These are phyloP conservation scores for Capsicum pubescens DNA, from an alignment of 257 asterid species.

Conservation along the genomic window DNA sequence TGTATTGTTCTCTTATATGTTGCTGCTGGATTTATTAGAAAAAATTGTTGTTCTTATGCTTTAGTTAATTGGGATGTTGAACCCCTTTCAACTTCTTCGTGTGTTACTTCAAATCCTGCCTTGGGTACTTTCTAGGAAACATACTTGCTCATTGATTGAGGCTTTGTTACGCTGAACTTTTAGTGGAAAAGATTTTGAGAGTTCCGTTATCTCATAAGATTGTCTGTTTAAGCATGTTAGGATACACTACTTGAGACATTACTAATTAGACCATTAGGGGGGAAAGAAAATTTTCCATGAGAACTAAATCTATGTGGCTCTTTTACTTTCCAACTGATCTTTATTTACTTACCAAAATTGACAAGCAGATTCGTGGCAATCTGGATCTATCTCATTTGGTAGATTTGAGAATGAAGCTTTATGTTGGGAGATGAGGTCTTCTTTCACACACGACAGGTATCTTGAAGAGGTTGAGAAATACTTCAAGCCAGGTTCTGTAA, in stretches of 20 bases:
- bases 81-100: too few relatives aligned
- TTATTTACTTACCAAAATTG: slow-evolving; percentile 28
- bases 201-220: too few relatives aligned
- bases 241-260: not conserved
- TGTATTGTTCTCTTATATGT: too few relatives aligned
- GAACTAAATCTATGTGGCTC: not conserved
- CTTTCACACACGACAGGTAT: slow-evolving; percentile 80
- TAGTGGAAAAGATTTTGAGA: too few relatives aligned
- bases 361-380: slow-evolving; percentile 67
- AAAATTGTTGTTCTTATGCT: too few relatives aligned
- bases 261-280: not conserved
- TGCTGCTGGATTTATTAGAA: too few relatives aligned
- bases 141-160: too few relatives aligned
- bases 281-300: not conserved
- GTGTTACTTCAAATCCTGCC: too few relatives aligned
- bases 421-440: slow-evolving; percentile 92
- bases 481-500: slow-evolving; percentile 85
- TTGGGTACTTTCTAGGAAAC: too few relatives aligned
- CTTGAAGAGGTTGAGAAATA: slow-evolving; percentile 87
- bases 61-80: too few relatives aligned
- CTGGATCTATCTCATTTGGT: slow-evolving; percentile 86
- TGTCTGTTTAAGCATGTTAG: too few relatives aligned
- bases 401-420: slow-evolving; percentile 71
- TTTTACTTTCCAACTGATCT: not conserved
- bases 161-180: too few relatives aligned